These are phyloP conservation scores for Cornus controversa DNA, from an alignment of 148 eudicot genomes.

Conservation along the genomic window DNA sequence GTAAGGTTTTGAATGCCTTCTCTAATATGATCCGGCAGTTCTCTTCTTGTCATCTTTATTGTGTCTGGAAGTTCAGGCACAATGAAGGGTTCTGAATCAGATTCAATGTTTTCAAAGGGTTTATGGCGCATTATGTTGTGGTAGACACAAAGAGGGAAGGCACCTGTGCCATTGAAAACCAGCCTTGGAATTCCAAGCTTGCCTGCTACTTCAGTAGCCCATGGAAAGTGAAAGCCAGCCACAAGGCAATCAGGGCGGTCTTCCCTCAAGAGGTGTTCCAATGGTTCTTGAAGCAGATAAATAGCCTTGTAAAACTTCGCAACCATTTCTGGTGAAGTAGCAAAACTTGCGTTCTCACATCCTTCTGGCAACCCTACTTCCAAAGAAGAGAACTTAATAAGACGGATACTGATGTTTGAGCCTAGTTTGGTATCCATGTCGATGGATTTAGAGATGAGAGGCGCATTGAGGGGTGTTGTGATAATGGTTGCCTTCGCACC, in stretches of 20 bases:
- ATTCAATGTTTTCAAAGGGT: not conserved
- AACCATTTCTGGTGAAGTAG: not conserved
- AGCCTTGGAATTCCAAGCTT: not conserved
- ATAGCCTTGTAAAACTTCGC: not conserved
- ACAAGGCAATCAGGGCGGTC: conserved; percentile 2
- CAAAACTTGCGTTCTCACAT: not conserved
- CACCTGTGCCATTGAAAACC: not conserved
- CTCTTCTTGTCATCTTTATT: not conserved
- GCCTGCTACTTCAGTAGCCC: not conserved
- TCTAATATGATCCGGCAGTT: not conserved
- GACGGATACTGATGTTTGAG: no score
- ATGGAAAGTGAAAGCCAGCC: not conserved
- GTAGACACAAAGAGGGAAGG: no score
- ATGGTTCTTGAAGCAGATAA: not conserved
- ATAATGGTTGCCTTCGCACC: not conserved
- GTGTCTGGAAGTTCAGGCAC: not conserved
- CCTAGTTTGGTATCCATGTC: no score
- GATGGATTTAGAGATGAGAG: no score
- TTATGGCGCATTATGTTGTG: no score
- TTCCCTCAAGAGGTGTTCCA: no score
- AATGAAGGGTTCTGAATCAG: not conserved
- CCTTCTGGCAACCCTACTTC: not conserved
- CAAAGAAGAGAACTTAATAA: no score
- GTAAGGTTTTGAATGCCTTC: not conserved
- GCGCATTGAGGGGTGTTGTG: not conserved